These are phyloP conservation scores for Turnera subulata DNA, from an alignment of 345 rosid genomes.

Conservation along the genomic window DNA sequence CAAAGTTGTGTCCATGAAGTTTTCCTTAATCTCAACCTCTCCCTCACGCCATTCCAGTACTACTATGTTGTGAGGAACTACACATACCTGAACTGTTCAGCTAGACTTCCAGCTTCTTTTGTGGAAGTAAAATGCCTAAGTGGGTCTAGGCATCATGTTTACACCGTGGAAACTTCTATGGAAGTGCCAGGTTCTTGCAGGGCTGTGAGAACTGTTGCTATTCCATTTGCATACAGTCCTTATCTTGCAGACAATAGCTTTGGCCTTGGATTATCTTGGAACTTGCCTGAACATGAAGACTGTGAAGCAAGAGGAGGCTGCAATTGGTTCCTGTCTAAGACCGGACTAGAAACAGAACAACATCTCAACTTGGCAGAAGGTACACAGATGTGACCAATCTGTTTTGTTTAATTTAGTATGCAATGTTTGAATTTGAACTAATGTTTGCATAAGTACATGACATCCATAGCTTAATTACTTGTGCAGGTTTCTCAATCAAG, in stretches of 20 bases:
- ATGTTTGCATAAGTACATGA: not conserved
- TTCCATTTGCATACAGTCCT: constrained; percentile 53
- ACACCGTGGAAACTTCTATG: constrained; percentile 30
- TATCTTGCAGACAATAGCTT: constrained; percentile 49
- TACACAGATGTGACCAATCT: too few relatives aligned
- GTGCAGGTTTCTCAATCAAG: constrained; percentile 11
- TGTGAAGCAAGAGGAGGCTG: constrained; percentile 4
- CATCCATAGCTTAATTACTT: not conserved
- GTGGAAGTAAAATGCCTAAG: constrained; percentile 51
- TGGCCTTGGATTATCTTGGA: constrained; percentile 64
- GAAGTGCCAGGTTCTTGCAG: constrained; percentile 34
- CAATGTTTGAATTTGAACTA: too few relatives aligned
- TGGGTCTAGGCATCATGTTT: constrained; percentile 35
- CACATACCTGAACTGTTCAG: constrained; percentile 58
- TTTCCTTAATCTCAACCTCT: constrained; percentile 55
- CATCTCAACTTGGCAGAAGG: too few relatives aligned
- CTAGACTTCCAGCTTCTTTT: constrained; percentile 23
- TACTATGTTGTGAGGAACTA: constrained; percentile 40
- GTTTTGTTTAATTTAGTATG: too few relatives aligned
- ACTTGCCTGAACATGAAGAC: constrained; percentile 21
- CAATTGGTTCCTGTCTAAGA: not conserved
- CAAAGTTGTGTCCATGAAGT: constrained; percentile 49
- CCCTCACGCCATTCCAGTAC: constrained; percentile 45
- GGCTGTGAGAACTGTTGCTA: constrained; percentile 40
- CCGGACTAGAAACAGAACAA: not conserved